A percentile compares a stretch with the other conserved stretches of the same genome.
Conservation (phyloP, 2,329 filamentous ascomycete species). For the Ascosphaera acerosa region DNA sequence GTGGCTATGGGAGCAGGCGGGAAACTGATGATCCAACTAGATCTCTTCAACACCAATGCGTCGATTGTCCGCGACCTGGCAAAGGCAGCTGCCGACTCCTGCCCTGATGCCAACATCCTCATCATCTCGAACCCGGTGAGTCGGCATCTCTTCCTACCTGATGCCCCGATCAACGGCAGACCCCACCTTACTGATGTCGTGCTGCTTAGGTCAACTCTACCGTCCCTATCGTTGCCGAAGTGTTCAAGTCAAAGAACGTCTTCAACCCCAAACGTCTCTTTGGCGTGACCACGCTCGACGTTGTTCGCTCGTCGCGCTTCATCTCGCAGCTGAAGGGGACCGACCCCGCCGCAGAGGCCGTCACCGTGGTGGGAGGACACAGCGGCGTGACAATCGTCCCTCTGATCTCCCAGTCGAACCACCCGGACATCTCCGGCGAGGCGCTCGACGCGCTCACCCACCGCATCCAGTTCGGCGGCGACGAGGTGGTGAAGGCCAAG, state of each 20-base stretch:
- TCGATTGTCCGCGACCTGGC: slow-evolving; percentile 96
- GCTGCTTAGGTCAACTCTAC: slow-evolving; percentile 64
- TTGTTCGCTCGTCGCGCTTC: slow-evolving; percentile 93
- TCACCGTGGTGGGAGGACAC: slow-evolving; percentile 92
- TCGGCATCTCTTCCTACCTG: too few relatives aligned
- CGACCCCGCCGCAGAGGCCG: slow-evolving; percentile 78
- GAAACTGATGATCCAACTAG: slow-evolving; percentile 16
- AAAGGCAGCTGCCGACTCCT: slow-evolving; percentile 72
- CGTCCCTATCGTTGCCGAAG: slow-evolving; percentile 88
- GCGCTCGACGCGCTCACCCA: slow-evolving; percentile 53
- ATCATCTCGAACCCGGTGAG: slow-evolving; percentile 88
- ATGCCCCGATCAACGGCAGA: too few relatives aligned
- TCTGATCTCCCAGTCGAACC: slow-evolving; percentile 79
- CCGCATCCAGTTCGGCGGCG: slow-evolving; percentile 95
- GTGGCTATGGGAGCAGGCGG: background rate
- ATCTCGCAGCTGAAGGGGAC: slow-evolving; percentile 80
- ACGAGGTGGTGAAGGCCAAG: slow-evolving; percentile 98
- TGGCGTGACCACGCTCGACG: slow-evolving; percentile 96
- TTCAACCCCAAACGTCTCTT: slow-evolving; percentile 99
- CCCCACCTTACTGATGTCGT: too few relatives aligned
- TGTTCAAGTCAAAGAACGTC: slow-evolving; percentile 84
- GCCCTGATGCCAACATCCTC: slow-evolving; percentile 82
- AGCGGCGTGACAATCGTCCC: slow-evolving; percentile 96
- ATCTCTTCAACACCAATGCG: slow-evolving; percentile 99
- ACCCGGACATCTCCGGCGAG: slow-evolving; percentile 59